These are phyloP conservation scores for Tylopilus vinaceipallidus DNA, from an alignment of 768 basidiomycete genomes.

Conservation along the genomic window DNA sequence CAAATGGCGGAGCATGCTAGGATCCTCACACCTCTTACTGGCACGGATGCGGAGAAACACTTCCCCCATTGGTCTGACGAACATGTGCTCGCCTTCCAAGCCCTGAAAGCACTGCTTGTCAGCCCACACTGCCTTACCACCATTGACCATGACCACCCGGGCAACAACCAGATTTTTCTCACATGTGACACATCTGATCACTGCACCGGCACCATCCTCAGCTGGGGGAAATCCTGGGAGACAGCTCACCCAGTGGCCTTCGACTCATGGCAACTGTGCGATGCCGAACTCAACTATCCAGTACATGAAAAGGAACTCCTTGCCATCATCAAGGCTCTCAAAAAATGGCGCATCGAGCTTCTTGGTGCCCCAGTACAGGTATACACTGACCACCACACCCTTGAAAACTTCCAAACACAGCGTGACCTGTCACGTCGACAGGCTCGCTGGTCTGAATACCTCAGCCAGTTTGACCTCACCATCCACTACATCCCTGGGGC, in stretches of 20 bases:
- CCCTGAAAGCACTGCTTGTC: background rate
- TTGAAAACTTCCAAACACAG: constrained; percentile 30
- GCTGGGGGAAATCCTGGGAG: background rate
- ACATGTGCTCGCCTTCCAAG: background rate
- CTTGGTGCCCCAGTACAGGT: constrained; percentile 2
- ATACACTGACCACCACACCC: constrained; percentile 30
- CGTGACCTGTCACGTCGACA: constrained; percentile 34
- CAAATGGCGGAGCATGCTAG: background rate
- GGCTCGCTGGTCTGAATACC: constrained; percentile 39
- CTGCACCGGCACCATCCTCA: background rate
- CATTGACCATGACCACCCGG: background rate
- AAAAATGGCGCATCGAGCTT: background rate
- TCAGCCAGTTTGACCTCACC: constrained; percentile 35
- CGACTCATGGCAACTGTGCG: background rate
- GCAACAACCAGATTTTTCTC: background rate
- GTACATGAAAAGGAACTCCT: constrained; percentile 32
- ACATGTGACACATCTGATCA: background rate
- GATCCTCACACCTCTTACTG: background rate
- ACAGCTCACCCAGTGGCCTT: background rate
- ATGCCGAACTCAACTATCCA: constrained; percentile 26
- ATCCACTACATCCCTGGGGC: constrained; percentile 25
- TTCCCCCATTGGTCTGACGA: background rate
- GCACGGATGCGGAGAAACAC: background rate
- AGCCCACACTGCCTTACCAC: background rate
- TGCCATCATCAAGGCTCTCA: constrained; percentile 1